Conservation (phyloP, 495 filamentous ascomycete species). For the Bombardia bombarda region DNA sequence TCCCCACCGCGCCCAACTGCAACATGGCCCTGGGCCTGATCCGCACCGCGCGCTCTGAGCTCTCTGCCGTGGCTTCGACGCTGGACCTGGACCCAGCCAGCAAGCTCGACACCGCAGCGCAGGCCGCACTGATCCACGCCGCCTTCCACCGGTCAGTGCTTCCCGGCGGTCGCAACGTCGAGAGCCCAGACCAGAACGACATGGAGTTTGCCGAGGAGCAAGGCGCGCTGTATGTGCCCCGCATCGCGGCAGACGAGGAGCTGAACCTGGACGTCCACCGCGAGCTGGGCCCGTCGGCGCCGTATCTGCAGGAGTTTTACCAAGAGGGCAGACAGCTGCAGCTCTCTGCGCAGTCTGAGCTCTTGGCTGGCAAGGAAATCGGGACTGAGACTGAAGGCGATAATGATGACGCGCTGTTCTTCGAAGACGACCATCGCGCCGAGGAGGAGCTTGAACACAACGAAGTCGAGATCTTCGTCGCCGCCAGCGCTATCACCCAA, state of each 20-base stretch:
- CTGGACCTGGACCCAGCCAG: conserved; percentile 27
- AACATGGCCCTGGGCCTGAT: conserved; percentile 31
- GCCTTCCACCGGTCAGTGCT: conserved; percentile 20
- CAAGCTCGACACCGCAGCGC: conserved; percentile 15
- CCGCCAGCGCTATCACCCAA: conserved; percentile 16
- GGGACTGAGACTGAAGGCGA: conserved; percentile 1
- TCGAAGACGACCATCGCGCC: conserved; percentile 22
- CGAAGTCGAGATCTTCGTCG: conserved; percentile 36
- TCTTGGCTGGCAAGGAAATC: too few species aligned
- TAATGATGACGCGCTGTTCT: conserved; percentile 16
- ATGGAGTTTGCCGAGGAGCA: conserved; percentile 31
- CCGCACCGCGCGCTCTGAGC: conserved; percentile 32
- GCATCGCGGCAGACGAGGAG: conserved; percentile 28
- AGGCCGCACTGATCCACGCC: conserved; percentile 21
- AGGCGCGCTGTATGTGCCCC: conserved; percentile 27
- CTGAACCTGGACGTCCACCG: conserved; percentile 29
- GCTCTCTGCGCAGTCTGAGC: conserved; percentile 10
- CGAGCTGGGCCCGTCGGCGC: conserved; percentile 21
- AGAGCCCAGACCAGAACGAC: too few species aligned
- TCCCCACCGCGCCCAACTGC: conserved; percentile 22
- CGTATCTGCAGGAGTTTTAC: conserved; percentile 24
- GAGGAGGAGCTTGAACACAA: conserved; percentile 15
- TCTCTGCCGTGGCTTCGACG: conserved; percentile 21
- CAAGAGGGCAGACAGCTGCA: conserved; percentile 19
- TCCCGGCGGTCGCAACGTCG: conserved; percentile 13